Conservation (phyloP, 1,139 yeast genomes). For the Dujonia santamariae region DNA sequence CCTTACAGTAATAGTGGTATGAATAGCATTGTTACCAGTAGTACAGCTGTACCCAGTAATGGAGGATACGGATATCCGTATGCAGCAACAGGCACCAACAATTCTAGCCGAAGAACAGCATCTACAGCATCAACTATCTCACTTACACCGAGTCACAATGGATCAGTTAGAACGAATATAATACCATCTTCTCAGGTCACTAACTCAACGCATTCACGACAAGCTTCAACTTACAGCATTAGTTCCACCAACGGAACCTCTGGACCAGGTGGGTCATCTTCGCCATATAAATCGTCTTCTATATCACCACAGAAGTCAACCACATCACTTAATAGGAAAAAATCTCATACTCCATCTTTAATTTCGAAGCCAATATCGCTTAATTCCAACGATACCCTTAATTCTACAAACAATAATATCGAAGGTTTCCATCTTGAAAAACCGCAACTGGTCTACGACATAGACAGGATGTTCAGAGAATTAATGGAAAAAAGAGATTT, state of each 20-base stretch:
- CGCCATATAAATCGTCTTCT: no score
- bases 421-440: conserved; percentile 40
- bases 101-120: neutral
- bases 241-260: conserved; percentile 2
- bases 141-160: conserved; percentile 4
- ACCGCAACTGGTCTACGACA: conserved; percentile 57
- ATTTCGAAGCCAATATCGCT: conserved; percentile 34
- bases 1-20: no score
- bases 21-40: no score
- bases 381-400: conserved; percentile 18
- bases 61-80: conserved; percentile 9
- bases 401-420: conserved; percentile 11
- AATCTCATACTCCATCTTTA: conserved; percentile 24
- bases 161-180: conserved; percentile 15
- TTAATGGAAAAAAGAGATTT: conserved; percentile 83
- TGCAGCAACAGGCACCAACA: neutral
- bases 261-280: no score
- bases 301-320: conserved; percentile 1
- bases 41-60: no score
- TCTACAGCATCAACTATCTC: conserved; percentile 6
- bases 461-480: conserved; percentile 64
- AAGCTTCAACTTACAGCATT: conserved; percentile 40
- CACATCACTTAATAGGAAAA: conserved; percentile 19
- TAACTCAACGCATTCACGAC: conserved; percentile 35
- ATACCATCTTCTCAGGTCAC: conserved; percentile 31